Evolutionary conservation across 148 eudicot species (phyloP).

Genomic region (Agrostemma githago): DNA sequence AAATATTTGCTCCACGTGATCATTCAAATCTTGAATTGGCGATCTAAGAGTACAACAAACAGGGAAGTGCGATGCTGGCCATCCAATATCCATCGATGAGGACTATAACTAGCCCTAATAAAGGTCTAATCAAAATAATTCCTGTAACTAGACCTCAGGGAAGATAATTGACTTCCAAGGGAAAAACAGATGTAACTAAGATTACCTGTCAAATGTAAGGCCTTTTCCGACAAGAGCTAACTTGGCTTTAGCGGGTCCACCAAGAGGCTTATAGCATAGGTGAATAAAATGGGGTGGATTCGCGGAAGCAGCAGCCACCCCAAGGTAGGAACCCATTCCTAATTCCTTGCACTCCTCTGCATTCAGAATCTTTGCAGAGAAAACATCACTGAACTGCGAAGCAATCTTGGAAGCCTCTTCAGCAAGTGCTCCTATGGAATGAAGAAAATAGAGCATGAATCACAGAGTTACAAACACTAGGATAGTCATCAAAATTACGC

Average conservation of each 20-base stretch:
- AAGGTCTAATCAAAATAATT: neutral
- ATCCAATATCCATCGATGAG: neutral
- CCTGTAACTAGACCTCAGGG: neutral
- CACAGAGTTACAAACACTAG: neutral
- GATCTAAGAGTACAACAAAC: neutral
- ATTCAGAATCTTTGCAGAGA: conserved; percentile 69
- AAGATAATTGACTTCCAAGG: neutral
- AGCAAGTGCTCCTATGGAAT: conserved; percentile 66
- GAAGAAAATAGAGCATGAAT: conserved; percentile 7
- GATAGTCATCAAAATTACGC: neutral
- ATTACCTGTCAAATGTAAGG: conserved; percentile 92
- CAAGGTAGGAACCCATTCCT: conserved; percentile 98
- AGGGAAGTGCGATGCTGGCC: neutral
- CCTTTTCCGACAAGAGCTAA: conserved; percentile 95
- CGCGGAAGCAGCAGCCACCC: conserved; percentile 91
- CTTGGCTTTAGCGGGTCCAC: conserved; percentile 68
- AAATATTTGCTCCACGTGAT: neutral
- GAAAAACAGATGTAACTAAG: neutral
- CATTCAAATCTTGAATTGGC: neutral
- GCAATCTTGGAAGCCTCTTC: conserved; percentile 90
- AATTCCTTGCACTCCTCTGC: conserved; percentile 81
- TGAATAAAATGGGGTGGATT: conserved; percentile 96
- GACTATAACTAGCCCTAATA: neutral
- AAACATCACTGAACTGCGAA: conserved; percentile 63
- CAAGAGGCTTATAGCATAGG: conserved; percentile 77